These are phyloP conservation scores for Sporobolomyces phaffii DNA, from an alignment of 768 basidiomycete species.

Conservation along the genomic window DNA sequence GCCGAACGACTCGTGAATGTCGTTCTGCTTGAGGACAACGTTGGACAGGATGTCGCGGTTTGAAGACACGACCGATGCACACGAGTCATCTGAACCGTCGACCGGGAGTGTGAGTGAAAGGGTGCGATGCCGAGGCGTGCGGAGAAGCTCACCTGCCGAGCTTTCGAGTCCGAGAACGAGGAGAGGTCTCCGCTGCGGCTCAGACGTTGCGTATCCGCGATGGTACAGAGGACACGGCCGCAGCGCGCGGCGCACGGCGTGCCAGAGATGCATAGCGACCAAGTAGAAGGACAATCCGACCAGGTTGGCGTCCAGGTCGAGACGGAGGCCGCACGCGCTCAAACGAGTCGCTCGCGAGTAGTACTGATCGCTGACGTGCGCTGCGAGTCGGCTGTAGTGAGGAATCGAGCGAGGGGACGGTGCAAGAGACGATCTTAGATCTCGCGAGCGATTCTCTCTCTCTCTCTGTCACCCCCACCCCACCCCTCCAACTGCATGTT, in stretches of 20 bases:
- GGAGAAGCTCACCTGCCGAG: slow-evolving; percentile 17
- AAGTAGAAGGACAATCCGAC: no score
- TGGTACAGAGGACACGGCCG: background rate
- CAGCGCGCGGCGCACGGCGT: background rate
- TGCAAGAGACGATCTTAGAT: no score
- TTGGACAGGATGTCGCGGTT: slow-evolving; percentile 65
- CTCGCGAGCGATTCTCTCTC: no score
- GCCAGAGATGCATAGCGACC: no score
- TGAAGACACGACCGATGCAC: slow-evolving; percentile 75
- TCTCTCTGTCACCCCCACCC: no score
- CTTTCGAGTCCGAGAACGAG: slow-evolving; percentile 40
- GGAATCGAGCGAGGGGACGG: no score
- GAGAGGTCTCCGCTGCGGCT: slow-evolving; percentile 2
- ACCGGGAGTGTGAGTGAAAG: background rate
- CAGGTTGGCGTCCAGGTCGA: no score
- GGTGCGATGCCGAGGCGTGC: background rate
- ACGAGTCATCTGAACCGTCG: slow-evolving; percentile 67
- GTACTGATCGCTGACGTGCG: no score
- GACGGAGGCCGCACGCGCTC: no score
- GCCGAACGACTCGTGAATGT: slow-evolving; percentile 46
- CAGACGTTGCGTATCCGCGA: no score
- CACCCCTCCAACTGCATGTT: background rate
- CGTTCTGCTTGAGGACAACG: slow-evolving; percentile 75
- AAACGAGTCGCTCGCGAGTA: no score
- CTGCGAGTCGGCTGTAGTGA: no score